Evolutionary conservation across 116 monocot genomes (phyloP).

Genomic region (Zostera marina): DNA sequence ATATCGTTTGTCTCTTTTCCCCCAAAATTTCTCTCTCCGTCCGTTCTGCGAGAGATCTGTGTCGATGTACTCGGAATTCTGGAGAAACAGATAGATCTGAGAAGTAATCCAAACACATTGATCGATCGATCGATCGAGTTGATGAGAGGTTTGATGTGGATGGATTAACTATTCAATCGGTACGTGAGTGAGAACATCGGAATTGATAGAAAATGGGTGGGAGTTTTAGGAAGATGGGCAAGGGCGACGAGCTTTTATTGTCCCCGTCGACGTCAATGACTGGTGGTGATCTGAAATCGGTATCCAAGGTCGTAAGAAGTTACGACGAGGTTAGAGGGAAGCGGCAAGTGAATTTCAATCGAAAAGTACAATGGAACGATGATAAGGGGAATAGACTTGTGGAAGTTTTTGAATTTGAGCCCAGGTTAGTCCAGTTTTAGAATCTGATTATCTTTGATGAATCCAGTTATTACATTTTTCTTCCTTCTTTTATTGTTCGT

Average conservation of each 20-base stretch:
- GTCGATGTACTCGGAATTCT: no score
- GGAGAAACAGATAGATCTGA: no score
- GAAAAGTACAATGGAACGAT: slow-evolving; percentile 44
- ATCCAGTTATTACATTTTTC: not conserved
- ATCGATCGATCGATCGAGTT: no score
- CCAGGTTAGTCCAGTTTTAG: slow-evolving; percentile 15
- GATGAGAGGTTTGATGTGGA: no score
- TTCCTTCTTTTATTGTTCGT: not conserved
- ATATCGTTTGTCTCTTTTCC: no score
- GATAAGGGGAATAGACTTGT: slow-evolving; percentile 30
- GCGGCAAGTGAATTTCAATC: slow-evolving; percentile 11
- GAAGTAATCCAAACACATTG: no score
- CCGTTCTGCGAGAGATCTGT: no score
- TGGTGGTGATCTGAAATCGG: not conserved
- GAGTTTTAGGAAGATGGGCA: not conserved
- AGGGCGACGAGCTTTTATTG: not conserved
- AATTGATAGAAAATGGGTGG: not conserved
- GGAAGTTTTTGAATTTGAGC: slow-evolving; percentile 35
- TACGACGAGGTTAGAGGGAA: slow-evolving; percentile 1
- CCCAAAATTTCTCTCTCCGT: no score
- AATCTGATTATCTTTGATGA: not conserved
- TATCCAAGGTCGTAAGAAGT: not conserved
- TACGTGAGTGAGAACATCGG: no score
- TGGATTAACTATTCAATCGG: no score
- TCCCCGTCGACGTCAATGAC: no score